Base-by-base conservation (phyloP, 179 eudicot genomes). In the Carnegiea gigantea region DNA sequence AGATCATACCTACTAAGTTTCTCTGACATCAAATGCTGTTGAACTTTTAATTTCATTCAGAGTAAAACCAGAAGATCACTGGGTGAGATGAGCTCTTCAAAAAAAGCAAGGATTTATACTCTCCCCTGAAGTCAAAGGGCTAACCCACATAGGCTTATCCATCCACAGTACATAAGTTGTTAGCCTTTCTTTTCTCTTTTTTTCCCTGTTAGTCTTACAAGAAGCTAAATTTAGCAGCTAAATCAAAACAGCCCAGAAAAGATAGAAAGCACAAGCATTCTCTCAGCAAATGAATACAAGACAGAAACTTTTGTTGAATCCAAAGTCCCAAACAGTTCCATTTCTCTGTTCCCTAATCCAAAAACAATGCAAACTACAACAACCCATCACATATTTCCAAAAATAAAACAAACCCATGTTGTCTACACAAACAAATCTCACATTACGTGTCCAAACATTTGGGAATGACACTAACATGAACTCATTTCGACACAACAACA, bases 91-190 rank as follows among this genome's bases (percentile, higher is more conserved):
- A 36, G 9, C 28, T 75, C 60, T 48, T 75, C 77, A 9, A 21
- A 40, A 67, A 76, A 80, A 15, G 36, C 54, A 77, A 57, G 36
- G 38, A 82, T 28, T 59, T 5, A 74, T 7, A 36, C 46, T 73
- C 64, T 24, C 57, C 40, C 73, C 1, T 64, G 3, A 79, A 83
- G 86, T 79, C 82, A 83, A 83, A 80, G 80, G 57, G 76, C 80
- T 75, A 57, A 70, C 79, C 71, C 57, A 73, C 28, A 74, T 78
- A 73, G 74, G 6, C 82, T 38, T 79, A 83, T 73, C 79, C 75
- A 60, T 59, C 17, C 57, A 51, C 57, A 51, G 54, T 79, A 74
- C 70, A 74, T 70, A 8, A 70, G 24, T 51, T 0, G 9, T 36
- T n/a, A 70, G 67, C 49, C 53, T 62, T 33, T 46, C 7, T 57